Percentiles rank a stretch among this genome's conserved stretches.
Conservation (phyloP, 139 green algal genomes). For the Diplosphaera chodatii region DNA sequence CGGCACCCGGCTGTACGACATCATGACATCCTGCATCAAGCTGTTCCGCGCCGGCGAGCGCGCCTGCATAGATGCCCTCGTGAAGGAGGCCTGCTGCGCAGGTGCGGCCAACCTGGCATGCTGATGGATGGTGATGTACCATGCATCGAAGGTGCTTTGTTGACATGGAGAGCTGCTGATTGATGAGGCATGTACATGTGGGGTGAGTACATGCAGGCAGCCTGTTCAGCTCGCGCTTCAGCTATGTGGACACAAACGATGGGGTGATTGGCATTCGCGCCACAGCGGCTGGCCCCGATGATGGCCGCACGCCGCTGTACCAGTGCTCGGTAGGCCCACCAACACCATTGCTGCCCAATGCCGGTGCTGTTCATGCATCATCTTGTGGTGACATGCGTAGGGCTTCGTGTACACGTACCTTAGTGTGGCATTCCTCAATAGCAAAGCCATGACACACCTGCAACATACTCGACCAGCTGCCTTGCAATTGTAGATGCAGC, state of each 20-base stretch:
- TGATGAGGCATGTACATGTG: neutral
- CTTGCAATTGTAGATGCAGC: too few relatives aligned
- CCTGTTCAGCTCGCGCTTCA: neutral
- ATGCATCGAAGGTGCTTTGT: too few relatives aligned
- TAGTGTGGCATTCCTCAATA: too few relatives aligned
- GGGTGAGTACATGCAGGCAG: neutral
- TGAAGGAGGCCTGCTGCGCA: neutral
- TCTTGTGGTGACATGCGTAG: too few relatives aligned
- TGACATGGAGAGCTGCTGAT: too few relatives aligned
- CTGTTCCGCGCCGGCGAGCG: neutral
- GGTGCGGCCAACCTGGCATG: neutral
- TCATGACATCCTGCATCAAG: neutral
- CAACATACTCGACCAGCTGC: too few relatives aligned
- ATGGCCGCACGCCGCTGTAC: neutral
- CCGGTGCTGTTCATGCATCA: too few relatives aligned
- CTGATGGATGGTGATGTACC: neutral
- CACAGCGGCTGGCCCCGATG: neutral
- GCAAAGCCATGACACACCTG: too few relatives aligned
- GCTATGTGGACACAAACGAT: neutral
- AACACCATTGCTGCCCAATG: too few relatives aligned
- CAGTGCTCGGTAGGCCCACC: neutral
- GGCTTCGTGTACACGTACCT: too few relatives aligned
- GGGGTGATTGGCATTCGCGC: neutral
- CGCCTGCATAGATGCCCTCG: neutral
- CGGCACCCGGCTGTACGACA: neutral